Percentiles rank a stretch among this genome's conserved stretches.
These are phyloP conservation scores for Dactylellina haptotyla DNA, from an alignment of 2,329 filamentous ascomycete genomes.

Conservation along the genomic window DNA sequence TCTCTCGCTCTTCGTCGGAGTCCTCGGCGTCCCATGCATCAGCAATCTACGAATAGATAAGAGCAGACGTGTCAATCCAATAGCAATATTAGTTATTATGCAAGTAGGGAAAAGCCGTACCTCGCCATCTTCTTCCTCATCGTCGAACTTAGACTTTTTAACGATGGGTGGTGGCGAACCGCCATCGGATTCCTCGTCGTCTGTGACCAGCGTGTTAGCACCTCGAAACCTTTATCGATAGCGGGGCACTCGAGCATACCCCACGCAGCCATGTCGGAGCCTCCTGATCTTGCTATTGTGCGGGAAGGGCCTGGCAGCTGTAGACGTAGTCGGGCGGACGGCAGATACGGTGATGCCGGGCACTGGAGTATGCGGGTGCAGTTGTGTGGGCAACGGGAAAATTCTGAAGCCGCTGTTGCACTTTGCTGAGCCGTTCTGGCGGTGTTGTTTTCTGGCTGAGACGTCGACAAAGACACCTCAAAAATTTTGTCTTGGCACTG, in stretches of 20 bases:
- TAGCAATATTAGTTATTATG: not conserved
- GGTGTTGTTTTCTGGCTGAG: no score
- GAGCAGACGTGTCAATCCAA: constrained; percentile 44
- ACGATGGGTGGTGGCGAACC: constrained; percentile 60
- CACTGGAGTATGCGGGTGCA: no score
- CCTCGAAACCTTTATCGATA: constrained; percentile 29
- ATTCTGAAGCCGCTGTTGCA: no score
- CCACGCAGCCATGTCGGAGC: constrained; percentile 48
- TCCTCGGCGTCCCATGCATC: constrained; percentile 98
- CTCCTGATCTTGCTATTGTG: not conserved
- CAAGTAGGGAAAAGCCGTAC: constrained; percentile 65
- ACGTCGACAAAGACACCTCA: constrained; percentile 30
- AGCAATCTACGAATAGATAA: constrained; percentile 72
- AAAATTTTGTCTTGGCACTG: constrained; percentile 50
- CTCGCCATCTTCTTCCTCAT: constrained; percentile 87
- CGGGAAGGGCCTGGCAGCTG: not conserved
- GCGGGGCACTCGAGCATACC: constrained; percentile 42
- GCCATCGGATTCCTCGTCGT: constrained; percentile 68
- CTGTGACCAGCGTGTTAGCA: constrained; percentile 29
- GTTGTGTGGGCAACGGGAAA: no score
- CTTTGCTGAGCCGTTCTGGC: no score
- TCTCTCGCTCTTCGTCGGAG: constrained; percentile 95
- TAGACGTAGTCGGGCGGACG: not conserved
- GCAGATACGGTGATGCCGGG: not conserved
- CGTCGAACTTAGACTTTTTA: constrained; percentile 76